phyloP scores from a whole-genome alignment of 352 stramenopile genomes.

The Aphanomyces invadans region DNA sequence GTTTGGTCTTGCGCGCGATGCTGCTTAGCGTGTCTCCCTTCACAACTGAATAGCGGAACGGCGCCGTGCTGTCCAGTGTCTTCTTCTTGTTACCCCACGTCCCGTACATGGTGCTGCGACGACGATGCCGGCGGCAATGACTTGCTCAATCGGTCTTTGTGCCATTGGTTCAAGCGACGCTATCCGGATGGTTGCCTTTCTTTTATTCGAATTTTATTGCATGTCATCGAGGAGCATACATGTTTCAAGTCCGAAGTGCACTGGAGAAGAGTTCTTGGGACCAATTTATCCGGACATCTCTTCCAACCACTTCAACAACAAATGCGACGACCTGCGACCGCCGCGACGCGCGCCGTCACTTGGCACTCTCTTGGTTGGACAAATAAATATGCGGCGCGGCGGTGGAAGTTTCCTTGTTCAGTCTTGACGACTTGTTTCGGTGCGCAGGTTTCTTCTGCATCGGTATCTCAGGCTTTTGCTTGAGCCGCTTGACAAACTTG shows the following conservation, averaged over 20 bases:
- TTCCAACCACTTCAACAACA: not conserved
- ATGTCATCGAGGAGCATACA: not conserved
- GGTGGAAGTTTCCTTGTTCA: not conserved
- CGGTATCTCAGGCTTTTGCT: slow-evolving; percentile 12
- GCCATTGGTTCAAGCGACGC: not conserved
- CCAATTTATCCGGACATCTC: slow-evolving; percentile 4
- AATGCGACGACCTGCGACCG: too few species aligned
- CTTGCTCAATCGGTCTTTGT: not conserved
- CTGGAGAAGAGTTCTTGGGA: too few species aligned
- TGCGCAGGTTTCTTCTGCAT: slow-evolving; percentile 2
- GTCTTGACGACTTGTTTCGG: not conserved
- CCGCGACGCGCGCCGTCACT: too few species aligned
- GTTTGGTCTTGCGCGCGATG: slow-evolving; percentile 60
- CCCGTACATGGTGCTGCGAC: slow-evolving; percentile 10
- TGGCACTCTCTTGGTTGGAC: not conserved
- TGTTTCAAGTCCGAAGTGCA: not conserved
- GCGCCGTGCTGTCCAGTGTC: slow-evolving; percentile 3
- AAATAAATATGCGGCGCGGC: not conserved
- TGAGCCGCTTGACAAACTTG: not conserved
- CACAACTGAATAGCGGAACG: slow-evolving; percentile 68
- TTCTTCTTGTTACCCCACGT: slow-evolving; percentile 25
- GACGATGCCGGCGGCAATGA: not conserved
- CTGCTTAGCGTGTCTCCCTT: slow-evolving; percentile 49
- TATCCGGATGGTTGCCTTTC: slow-evolving; percentile 1
- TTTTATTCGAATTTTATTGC: not conserved